Evolutionary conservation across 805 yeast species (phyloP).

Genomic region (Sugiyamaella boreocaroliniensis): DNA sequence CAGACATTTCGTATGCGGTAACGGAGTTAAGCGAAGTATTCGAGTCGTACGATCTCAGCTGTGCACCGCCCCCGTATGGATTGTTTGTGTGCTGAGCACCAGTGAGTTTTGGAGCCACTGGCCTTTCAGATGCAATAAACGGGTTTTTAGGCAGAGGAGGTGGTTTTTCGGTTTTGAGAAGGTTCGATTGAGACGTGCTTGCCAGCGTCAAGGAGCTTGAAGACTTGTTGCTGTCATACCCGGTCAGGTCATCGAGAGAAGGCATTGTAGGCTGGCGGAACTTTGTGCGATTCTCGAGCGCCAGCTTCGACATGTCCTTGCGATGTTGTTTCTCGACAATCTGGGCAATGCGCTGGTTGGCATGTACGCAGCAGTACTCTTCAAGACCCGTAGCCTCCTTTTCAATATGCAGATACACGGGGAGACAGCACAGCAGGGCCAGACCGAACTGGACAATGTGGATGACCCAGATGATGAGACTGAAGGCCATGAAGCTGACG

Average conservation of each 20-base stretch:
- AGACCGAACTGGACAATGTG: slow-evolving; percentile 51
- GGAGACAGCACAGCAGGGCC: slow-evolving; percentile 48
- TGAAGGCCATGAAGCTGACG: slow-evolving; percentile 65
- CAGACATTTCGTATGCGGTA: not conserved
- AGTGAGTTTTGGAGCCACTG: not conserved
- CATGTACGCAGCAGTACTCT: slow-evolving; percentile 54
- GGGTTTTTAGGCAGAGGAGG: not conserved
- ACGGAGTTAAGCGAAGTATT: not conserved
- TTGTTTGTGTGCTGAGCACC: not conserved
- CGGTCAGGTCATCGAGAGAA: slow-evolving; percentile 5
- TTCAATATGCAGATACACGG: slow-evolving; percentile 43
- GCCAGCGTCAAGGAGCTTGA: not conserved
- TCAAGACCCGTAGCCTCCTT: slow-evolving; percentile 40
- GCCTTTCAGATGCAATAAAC: not conserved
- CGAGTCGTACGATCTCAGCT: not conserved
- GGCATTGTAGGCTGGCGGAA: slow-evolving; percentile 27
- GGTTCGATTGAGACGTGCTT: not conserved
- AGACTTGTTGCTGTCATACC: not conserved
- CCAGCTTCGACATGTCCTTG: slow-evolving; percentile 26
- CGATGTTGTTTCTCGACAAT: slow-evolving; percentile 40
- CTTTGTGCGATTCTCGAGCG: slow-evolving; percentile 22
- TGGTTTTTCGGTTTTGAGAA: not conserved
- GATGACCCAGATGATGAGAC: slow-evolving; percentile 66
- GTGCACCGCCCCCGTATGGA: not conserved
- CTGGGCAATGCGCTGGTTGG: slow-evolving; percentile 50